Evolutionary conservation across 345 rosid species (phyloP), one percentile per base, ranked within the genome.

Genomic region (Eucalyptus pauciflora): DNA sequence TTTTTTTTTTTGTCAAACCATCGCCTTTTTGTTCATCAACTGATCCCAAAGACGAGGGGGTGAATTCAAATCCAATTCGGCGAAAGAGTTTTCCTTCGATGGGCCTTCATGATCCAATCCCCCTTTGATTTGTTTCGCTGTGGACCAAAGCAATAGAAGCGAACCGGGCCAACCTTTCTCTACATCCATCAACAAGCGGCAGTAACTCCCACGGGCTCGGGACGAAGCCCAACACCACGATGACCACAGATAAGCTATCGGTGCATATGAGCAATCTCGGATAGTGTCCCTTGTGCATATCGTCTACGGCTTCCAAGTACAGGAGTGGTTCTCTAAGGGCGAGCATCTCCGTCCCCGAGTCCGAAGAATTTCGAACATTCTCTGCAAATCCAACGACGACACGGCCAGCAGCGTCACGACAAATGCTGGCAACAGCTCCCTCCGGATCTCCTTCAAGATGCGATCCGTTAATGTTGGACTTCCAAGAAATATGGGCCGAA

Each of bases 101-200:
- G n/a, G 14, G 15, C 0, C 15, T 60, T 60, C 8, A 1, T 3
- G 4, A 60, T 25, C 4, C 7, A 60, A 29, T 60, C 4, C 16
- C 2, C 15, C 0, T 7, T 60, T 27, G 4, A 27, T 60, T 60
- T 60, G 7, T 60, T 60, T 27, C 0, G 1, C 7, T 27, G n/a
- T 25, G 15, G 67, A 60, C 15, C 67, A 60, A 13, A 60, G 31
- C 8, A 60, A 13, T 27, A 13, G 4, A 27, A 60, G 4, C 1
- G 4, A 60, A 25, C 4, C 0, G 0, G 14, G 67, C 67, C 31
- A 60, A 0, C 0, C 7, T 27, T 25, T 25, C 67, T 60, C n/a
- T 27, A 29, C 67, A 12, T 27, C 14, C 67, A 27, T 60, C n/a
- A 10, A 27, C 31, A 27, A 3, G 8, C 31, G 31, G 14, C 67